Base-by-base conservation (phyloP, 1,284 basidiomycete species). In the Ceratobasidium sp. region DNA sequence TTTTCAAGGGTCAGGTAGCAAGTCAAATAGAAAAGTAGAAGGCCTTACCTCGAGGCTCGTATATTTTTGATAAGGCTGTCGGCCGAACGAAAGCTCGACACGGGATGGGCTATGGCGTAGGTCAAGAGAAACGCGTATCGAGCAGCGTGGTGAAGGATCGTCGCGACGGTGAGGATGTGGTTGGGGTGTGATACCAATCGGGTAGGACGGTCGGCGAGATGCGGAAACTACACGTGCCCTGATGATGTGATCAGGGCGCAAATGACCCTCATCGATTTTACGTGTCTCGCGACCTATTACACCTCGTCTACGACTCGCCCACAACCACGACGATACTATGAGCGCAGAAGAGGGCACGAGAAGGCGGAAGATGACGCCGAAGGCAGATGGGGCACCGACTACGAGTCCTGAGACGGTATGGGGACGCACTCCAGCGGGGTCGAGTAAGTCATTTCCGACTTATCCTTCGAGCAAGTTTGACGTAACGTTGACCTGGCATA, bases 401-500 rank as follows among this genome's bases (percentile, higher is more conserved):
- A 23, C 71, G 23, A 54, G 5, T 48, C 48, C 73, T 12, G 73
- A 75, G 10, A 66, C 50, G 4, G 60, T 35, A 8, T 75, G 73
- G 73, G 73, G 73, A 23, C 73, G 73, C 16, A 75, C 73, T 4
- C 73, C 73, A 0, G 50, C 60, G 14, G 73, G 73, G 10, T 46
- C 54, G 7, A 54, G 73, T 75, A n/a, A 75, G 73, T 64, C 0
- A 2, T 30, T 52, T 12, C 20, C 23, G n/a, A 30, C 55, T 66
- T 64, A 23, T 65, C n/a, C 67, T 4, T 23, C 10, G 3, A 55
- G 20, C n/a, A n/a, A 7, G 20, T 23, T 55, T 55, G 52, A 64
- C 62, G 38, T 64, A 44, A n/a, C 16, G 66, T 50, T 68, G 35
- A 60, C 33, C 10, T 23, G 46, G 18, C 46, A 52, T 83, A 96